Evolutionary conservation across 2,329 filamentous ascomycete genomes (phyloP), one percentile per base, ranked within the genome.

Genomic region (Sporothrix curviconia): DNA sequence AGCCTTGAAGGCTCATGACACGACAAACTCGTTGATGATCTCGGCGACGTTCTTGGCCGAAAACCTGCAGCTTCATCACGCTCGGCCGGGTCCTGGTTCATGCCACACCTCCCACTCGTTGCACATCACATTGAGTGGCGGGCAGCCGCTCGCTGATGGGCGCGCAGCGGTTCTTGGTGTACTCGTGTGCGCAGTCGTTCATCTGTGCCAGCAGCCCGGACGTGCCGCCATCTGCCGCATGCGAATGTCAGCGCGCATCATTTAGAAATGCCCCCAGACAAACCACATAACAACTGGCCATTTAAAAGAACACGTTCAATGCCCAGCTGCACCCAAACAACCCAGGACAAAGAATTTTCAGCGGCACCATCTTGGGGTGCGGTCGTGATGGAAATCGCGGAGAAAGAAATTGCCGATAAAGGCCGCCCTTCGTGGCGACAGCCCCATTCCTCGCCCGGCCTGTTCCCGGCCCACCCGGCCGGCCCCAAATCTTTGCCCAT

Each of bases 11-110:
- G 87, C n/a, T 90, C 71, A 97, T 92, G 6, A 89, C 85, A 65
- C 90, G 4, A 95, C 86, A 70, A 97, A 96, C 66, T 87, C 87
- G 69, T 97, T 96, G 71, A 97, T 86, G 40, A 99, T 95, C 67
- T 90, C 84, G 1, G 92, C 92, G 68, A 96, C 88, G 25, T 92
- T 94, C 67, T 89, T 87, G 5, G 90, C 92, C 17, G 87, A 90
- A n/a, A 39, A 96, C 84, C 66, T 86, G 87, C 42, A 92, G 87
- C 37, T 86, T 80, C 63, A 89, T 91, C 57, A 96, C 84, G 57
- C 84, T 83, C n/a, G 44, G 85, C 79, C 0, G 91, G 86, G 66
- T 96, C 89, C 63, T 86, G 83, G 63, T 86, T 84, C 90, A 96
- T 96, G 72, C n/a, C 94, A 97, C 32, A 83, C 77, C 62, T 87